Base-by-base conservation (phyloP, 2,329 filamentous ascomycete species). In the Achaetomium macrosporum region DNA sequence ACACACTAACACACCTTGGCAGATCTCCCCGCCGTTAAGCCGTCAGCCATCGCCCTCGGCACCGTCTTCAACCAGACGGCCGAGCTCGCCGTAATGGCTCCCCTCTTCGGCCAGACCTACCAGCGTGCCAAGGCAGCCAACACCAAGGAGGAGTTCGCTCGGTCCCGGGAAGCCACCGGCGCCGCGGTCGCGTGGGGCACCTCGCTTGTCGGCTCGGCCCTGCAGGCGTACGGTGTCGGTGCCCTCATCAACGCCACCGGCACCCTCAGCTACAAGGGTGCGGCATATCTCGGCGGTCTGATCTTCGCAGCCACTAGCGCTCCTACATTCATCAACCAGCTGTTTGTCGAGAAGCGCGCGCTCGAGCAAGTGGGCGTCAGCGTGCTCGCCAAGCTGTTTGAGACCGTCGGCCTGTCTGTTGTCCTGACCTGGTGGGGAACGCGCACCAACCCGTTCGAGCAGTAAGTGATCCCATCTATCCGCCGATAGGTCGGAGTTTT, bases 341-440 rank as follows among this genome's bases (percentile, higher is more conserved):
- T 96, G 70, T 78, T 95, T 69, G 85, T 87, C 43, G 92, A 97
- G 82, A 95, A 92, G 81, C 87, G 91, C 56, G 88, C 92, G 48
- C 73, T 93, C 54, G 92, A 97, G 73, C 92, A 88, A 58, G 83
- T 97, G 62, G 90, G 89, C 63, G 86, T 96, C 61, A 88, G 87
- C 68, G 82, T 87, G 58, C 74, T 93, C 47, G 86, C 88, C 67
- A 91, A 93, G 74, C 75, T 93, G 63, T 82, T 96, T 63, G 93
- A 97, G 82, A 96, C 93, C 3, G 82, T 97, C 55, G 93, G 92
- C 59, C 82, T 97, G 54, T 90, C 87, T 59, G 70, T 96, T 66
- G 90, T 97, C 82, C 79, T 97, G 65, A 96, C 90, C 69, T 97
- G 89, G 87, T 97, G 92, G 92, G 92, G 92, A 66, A 96, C 92